Evolutionary conservation across 306 rosid species (phyloP).

Genomic region (Casuarina glauca): DNA sequence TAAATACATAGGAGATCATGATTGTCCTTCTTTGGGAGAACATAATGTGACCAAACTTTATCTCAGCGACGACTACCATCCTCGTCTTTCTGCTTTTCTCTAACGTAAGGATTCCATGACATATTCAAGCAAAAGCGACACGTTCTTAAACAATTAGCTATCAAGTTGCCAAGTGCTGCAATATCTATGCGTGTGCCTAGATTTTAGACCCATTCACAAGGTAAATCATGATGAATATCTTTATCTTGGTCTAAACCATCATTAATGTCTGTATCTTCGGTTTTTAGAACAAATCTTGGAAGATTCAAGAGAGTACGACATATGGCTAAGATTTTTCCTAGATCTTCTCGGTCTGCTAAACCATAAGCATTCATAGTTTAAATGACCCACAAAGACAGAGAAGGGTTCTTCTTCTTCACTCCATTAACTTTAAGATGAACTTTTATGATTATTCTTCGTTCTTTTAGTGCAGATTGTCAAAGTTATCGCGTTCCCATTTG

Average conservation of each 20-base stretch:
- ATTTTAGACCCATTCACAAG: slow-evolving; percentile 7
- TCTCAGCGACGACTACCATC: background rate
- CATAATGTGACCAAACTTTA: background rate
- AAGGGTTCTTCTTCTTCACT: background rate
- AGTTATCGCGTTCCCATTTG: slow-evolving; percentile 2
- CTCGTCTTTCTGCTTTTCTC: background rate
- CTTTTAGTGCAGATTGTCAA: slow-evolving; percentile 28
- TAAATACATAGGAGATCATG: background rate
- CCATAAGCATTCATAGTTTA: slow-evolving; percentile 5
- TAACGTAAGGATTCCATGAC: slow-evolving; percentile 4
- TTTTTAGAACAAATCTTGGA: background rate
- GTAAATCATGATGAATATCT: slow-evolving; percentile 19
- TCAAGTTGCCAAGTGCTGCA: slow-evolving; percentile 10
- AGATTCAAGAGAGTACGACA: background rate
- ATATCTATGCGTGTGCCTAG: background rate
- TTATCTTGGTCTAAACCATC: slow-evolving; percentile 22
- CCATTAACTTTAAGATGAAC: slow-evolving; percentile 16
- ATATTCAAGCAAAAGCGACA: background rate
- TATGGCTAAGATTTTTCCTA: slow-evolving; percentile 8
- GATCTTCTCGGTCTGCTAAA: slow-evolving; percentile 21
- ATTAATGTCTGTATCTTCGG: slow-evolving; percentile 1
- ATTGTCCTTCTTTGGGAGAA: background rate
- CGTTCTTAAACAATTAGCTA: background rate
- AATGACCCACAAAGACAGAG: slow-evolving; percentile 20
- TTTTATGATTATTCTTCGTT: background rate